phyloP scores from a whole-genome alignment of 345 rosid species.

The Eucalyptus curtisii region DNA sequence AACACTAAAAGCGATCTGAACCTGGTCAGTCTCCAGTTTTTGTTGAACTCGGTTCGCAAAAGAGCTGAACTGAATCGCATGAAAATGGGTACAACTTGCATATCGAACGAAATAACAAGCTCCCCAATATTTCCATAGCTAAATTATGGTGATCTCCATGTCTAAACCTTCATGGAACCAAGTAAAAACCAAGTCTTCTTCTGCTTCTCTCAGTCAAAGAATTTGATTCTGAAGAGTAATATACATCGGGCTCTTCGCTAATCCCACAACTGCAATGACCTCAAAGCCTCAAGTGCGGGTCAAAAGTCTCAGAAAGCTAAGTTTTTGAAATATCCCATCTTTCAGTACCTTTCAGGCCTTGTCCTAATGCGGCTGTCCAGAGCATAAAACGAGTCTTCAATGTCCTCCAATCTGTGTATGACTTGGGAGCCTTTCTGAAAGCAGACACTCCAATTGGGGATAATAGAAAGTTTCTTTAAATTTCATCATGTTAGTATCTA shows the following conservation, averaged over 20 bases:
- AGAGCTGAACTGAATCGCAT: not conserved
- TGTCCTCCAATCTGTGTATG: not conserved
- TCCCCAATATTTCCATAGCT: not conserved
- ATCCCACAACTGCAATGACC: not conserved
- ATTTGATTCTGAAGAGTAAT: not conserved
- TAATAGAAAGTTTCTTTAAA: no score
- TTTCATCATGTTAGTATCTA: not conserved
- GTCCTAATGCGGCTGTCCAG: not conserved
- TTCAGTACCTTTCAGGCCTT: not conserved
- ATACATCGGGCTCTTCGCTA: not conserved
- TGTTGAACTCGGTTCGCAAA: not conserved
- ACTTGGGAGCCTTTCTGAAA: not conserved
- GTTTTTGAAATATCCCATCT: not conserved
- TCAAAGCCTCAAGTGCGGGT: not conserved
- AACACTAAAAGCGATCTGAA: fast-evolving
- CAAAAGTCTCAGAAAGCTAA: not conserved
- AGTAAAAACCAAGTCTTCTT: not conserved
- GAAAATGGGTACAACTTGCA: not conserved
- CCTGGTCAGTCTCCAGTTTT: not conserved
- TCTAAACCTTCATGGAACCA: not conserved
- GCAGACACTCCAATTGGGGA: not conserved
- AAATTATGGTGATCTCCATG: not conserved
- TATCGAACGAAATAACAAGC: not conserved
- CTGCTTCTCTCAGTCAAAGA: not conserved
- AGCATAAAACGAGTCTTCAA: not conserved